Evolutionary conservation across 2,329 filamentous ascomycete genomes (phyloP), one percentile per base, ranked within the genome.

Genomic region (Epichloe sibirici): DNA sequence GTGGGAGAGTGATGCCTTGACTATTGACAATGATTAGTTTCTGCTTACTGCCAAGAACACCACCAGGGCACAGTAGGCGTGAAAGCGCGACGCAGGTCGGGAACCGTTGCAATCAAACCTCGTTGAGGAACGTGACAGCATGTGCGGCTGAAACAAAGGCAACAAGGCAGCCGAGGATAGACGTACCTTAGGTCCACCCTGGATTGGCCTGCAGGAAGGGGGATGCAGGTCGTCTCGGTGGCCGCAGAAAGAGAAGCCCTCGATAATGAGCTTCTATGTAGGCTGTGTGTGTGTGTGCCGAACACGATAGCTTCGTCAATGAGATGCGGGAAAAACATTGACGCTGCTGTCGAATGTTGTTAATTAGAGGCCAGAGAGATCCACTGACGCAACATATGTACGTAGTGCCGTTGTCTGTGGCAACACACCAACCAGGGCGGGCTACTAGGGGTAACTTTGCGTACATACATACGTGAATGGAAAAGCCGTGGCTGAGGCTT

Each of bases 391-490:
- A 66, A 62, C 43, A 58, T 62, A 21, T 21, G 17, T 21, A 21
- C 17, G 17, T 21, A 64, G 63, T 58, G 58, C 58, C 57, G 65
- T 66, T 68, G 64, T 70, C 67, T 68, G 68, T 69, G 67, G 68
- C 68, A 70, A 70, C 67, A 59, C 52, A 44, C 31, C 31, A 35
- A 12, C 28, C 8, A 17, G 17, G 17, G 15, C 23, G n/a, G 13
- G n/a, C n/a, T n/a, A 23, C 13, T 35, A 6, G 3, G 31, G 37
- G 23, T 8, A 8, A 31, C 17, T 21, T 21, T 2, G 17, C 17
- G 17, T 21, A 21, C 17, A 21, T 21, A 21, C 17, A 21, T 21
- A 17, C 2, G 17, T 45, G 23, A n/a, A 21, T 38, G 21, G 7
- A 11, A 12, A 12, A 48, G 1, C 35, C 45, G 52, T 44, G 52